Conservation (phyloP, 495 filamentous ascomycete genomes). For the Antarctomyces pellizariae region DNA sequence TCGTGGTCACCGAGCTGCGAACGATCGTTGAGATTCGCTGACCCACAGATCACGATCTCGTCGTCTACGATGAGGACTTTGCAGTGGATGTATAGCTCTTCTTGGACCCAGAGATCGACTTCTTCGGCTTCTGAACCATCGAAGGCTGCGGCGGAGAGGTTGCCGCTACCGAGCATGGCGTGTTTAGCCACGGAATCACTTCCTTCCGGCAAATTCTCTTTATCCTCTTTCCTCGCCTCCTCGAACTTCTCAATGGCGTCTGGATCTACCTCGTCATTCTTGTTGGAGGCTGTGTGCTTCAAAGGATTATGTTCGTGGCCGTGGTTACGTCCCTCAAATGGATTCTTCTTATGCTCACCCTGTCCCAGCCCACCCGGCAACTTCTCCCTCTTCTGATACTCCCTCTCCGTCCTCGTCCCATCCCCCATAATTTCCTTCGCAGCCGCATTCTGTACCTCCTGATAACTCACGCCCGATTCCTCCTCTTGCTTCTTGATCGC, state of each 20-base stretch:
- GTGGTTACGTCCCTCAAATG: constrained; percentile 7
- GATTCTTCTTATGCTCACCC: constrained; percentile 7
- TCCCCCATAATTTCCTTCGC: constrained; percentile 69
- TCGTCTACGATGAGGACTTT: constrained; percentile 81
- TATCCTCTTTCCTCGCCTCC: constrained; percentile 20
- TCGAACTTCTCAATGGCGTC: constrained; percentile 44
- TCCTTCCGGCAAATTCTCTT: constrained; percentile 20
- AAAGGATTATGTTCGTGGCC: constrained; percentile 17
- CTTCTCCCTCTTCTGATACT: constrained; percentile 5
- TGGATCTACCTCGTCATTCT: constrained; percentile 18
- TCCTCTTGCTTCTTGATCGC: constrained; percentile 46
- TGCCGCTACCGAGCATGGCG: constrained; percentile 50
- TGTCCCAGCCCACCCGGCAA: no score
- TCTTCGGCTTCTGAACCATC: constrained; percentile 48
- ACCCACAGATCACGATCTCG: constrained; percentile 58
- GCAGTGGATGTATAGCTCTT: constrained; percentile 83
- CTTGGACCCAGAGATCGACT: constrained; percentile 70
- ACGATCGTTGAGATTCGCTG: constrained; percentile 81
- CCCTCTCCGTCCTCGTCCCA: constrained; percentile 21
- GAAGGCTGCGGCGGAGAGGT: constrained; percentile 48
- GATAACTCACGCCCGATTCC: constrained; percentile 56
- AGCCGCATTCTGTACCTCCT: constrained; percentile 64
- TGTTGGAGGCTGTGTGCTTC: constrained; percentile 22
- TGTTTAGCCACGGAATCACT: constrained; percentile 52
- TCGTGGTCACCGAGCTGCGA: constrained; percentile 81